phyloP scores from a whole-genome alignment of 371 early-diverging fungal genomes.

The Chytridiales sp. region DNA sequence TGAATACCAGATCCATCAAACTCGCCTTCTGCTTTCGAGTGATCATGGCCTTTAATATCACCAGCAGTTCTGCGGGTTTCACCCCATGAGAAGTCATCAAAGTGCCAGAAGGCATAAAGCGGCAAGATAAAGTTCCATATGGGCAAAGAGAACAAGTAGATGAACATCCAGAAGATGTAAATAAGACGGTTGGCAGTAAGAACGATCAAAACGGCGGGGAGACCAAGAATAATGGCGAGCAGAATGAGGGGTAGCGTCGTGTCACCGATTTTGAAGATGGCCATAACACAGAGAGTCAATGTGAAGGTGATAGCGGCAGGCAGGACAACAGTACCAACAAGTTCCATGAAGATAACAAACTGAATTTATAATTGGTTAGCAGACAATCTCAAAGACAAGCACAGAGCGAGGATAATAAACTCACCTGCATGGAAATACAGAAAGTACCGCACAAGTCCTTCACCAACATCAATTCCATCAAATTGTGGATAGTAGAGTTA shows the following conservation, averaged over 20 bases:
- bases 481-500: conserved; percentile 96
- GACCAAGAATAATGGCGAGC: conserved; percentile 39
- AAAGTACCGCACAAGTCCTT: conserved; percentile 95
- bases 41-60: conserved; percentile 33
- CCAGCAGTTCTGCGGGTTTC: conserved; percentile 38
- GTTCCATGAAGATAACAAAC: conserved; percentile 68
- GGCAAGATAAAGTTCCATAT: conserved; percentile 98
- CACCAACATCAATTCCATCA: conserved; percentile 90
- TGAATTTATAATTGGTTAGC: background rate
- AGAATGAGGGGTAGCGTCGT: conserved; percentile 26
- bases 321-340: conserved; percentile 94
- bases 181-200: conserved; percentile 38
- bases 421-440: conserved; percentile 96
- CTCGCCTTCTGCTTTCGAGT: conserved; percentile 31
- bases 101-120: conserved; percentile 98
- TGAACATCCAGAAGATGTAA: conserved; percentile 95
- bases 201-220: conserved; percentile 50
- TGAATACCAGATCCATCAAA: conserved; percentile 41
- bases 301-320: conserved; percentile 90
- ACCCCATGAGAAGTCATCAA: conserved; percentile 96
- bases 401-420: conserved; percentile 9
- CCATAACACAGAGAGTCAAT: conserved; percentile 49
- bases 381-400: background rate
- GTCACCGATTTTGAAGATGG: conserved; percentile 23
- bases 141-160: conserved; percentile 79